These are phyloP conservation scores for Coprinopsis sp. DNA, from an alignment of 768 basidiomycete species.

Conservation along the genomic window DNA sequence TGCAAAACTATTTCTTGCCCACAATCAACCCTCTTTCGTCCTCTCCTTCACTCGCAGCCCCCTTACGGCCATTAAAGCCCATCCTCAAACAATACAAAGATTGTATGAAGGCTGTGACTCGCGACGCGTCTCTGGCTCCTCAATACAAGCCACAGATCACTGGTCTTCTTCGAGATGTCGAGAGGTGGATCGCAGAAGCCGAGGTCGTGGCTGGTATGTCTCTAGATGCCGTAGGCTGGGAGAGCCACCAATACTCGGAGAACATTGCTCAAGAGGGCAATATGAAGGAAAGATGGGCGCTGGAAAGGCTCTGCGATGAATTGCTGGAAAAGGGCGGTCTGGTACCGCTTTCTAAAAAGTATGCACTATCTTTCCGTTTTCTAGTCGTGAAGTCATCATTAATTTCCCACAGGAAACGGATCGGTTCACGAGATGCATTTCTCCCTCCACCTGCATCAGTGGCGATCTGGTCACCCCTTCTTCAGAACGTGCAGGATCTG, in stretches of 20 bases:
- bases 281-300: constrained; percentile 57
- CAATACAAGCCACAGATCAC: constrained; percentile 48
- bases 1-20: constrained; percentile 81
- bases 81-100: constrained; percentile 71
- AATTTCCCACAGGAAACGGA: constrained; percentile 64
- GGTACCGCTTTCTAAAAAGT: constrained; percentile 86
- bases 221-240: constrained; percentile 48
- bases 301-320: constrained; percentile 61
- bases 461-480: constrained; percentile 63
- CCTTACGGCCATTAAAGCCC: constrained; percentile 57
- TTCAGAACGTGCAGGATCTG: constrained; percentile 50
- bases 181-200: constrained; percentile 77
- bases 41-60: constrained; percentile 23
- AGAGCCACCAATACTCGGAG: constrained; percentile 21
- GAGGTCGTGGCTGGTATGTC: constrained; percentile 54
- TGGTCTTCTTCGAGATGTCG: constrained; percentile 53
- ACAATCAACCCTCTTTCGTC: constrained; percentile 53
- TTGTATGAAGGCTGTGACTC: constrained; percentile 54
- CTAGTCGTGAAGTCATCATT: constrained; percentile 34
- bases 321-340: constrained; percentile 69
- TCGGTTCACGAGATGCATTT: constrained; percentile 36
- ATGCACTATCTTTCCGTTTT: constrained; percentile 38
- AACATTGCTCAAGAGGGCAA: constrained; percentile 34
- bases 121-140: constrained; percentile 59
- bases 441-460: constrained; percentile 48